A percentile compares a stretch with the other conserved stretches of the same genome.
Conservation (phyloP, 371 early-diverging fungal species). For the Mucor ambiguus region DNA sequence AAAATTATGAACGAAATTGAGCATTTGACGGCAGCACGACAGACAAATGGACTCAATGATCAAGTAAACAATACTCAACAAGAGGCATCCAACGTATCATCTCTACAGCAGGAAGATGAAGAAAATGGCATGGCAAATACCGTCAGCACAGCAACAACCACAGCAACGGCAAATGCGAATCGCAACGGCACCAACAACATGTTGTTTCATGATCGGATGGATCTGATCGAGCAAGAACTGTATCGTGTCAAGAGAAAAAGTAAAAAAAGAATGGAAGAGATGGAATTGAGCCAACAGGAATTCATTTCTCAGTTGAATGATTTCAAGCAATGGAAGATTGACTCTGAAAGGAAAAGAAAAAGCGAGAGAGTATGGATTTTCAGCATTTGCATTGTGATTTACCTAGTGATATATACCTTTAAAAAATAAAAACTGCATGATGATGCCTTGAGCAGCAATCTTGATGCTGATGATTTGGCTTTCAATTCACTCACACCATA, state of each 20-base stretch:
- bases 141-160: slow-evolving; percentile 3
- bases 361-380: slow-evolving; percentile 47
- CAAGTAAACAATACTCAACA: background rate
- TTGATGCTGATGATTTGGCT: too few species aligned
- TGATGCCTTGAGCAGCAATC: background rate
- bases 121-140: slow-evolving; percentile 8
- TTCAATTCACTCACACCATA: too few species aligned
- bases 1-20: slow-evolving; percentile 36
- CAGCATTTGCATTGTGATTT: slow-evolving; percentile 17
- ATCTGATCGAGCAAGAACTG: slow-evolving; percentile 45
- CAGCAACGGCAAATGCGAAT: background rate
- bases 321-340: slow-evolving; percentile 29
- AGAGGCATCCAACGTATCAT: background rate
- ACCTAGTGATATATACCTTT: background rate
- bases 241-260: slow-evolving; percentile 35
- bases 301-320: slow-evolving; percentile 32
- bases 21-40: background rate
- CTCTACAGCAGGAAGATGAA: background rate
- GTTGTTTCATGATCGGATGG: slow-evolving; percentile 50
- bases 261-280: slow-evolving; percentile 36
- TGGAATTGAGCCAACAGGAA: slow-evolving; percentile 24
- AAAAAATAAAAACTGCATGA: background rate
- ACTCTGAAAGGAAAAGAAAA: slow-evolving; percentile 25
- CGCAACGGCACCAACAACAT: slow-evolving; percentile 30
- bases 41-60: background rate